Conservation (phyloP, 805 yeast species). For the Maudiozyma bulderi region DNA sequence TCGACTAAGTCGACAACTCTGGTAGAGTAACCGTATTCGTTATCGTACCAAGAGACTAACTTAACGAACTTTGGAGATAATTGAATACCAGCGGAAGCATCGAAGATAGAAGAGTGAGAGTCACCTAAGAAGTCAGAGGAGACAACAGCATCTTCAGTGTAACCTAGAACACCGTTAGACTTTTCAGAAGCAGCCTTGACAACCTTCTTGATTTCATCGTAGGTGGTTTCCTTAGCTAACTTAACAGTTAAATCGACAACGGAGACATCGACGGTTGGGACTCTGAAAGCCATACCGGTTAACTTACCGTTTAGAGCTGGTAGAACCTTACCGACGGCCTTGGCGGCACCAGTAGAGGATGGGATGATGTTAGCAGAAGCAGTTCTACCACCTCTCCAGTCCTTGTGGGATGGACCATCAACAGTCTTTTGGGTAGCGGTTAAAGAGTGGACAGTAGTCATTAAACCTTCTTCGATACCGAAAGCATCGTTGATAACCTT, state of each 20-base stretch:
- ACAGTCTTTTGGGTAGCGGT: constrained; percentile 68
- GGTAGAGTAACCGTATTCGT: constrained; percentile 68
- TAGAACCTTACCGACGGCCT: constrained; percentile 67
- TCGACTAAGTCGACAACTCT: constrained; percentile 65
- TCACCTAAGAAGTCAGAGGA: constrained; percentile 61
- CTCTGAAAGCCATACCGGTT: constrained; percentile 68
- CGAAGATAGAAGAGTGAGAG: constrained; percentile 55
- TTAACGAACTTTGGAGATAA: constrained; percentile 63
- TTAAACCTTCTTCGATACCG: constrained; percentile 65
- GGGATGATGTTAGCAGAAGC: constrained; percentile 70
- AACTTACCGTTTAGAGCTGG: constrained; percentile 64
- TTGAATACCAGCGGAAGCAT: constrained; percentile 61
- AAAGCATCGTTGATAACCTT: constrained; percentile 56
- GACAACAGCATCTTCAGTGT: constrained; percentile 65
- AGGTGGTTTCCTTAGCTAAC: constrained; percentile 47
- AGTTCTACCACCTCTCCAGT: constrained; percentile 76
- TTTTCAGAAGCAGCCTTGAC: constrained; percentile 49
- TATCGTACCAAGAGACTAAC: constrained; percentile 66
- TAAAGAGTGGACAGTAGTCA: constrained; percentile 67
- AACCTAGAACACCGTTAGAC: constrained; percentile 55
- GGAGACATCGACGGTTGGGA: constrained; percentile 65
- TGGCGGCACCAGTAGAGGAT: constrained; percentile 70
- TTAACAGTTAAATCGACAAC: constrained; percentile 64
- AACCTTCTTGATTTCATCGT: constrained; percentile 54
- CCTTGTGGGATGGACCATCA: constrained; percentile 71